These are phyloP conservation scores for Eucalyptus sp. DNA, from an alignment of 345 rosid species.

Conservation along the genomic window DNA sequence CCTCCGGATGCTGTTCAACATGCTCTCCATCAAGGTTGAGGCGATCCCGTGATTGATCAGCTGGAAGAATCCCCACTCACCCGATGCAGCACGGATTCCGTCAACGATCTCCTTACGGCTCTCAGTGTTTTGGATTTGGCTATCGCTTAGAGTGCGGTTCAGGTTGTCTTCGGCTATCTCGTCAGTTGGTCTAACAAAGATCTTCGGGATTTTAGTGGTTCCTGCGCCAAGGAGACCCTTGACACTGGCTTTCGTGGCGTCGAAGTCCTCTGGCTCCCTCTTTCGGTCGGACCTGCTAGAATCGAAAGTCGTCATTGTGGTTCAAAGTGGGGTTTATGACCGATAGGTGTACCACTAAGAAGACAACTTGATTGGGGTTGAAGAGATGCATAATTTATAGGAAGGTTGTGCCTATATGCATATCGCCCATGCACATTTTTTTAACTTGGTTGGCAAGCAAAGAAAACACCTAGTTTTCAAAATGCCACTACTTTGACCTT, in stretches of 20 bases:
- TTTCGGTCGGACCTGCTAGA: background rate
- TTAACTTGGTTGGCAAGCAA: background rate
- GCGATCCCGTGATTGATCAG: slow-evolving; percentile 10
- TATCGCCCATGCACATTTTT: background rate
- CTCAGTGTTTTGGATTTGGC: background rate
- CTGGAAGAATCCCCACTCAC: slow-evolving; percentile 12
- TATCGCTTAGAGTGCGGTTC: background rate
- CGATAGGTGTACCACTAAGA: background rate
- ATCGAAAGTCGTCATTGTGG: background rate
- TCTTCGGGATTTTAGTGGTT: background rate
- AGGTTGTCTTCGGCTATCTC: background rate
- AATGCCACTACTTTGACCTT: background rate
- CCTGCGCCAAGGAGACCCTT: slow-evolving; percentile 2
- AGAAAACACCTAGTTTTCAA: background rate
- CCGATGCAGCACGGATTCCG: background rate
- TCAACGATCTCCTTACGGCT: background rate
- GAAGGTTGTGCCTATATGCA: background rate
- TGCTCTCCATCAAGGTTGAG: background rate
- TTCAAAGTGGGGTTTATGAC: background rate
- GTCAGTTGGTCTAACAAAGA: background rate
- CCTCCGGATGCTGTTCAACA: background rate
- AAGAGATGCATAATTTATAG: background rate
- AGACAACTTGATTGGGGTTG: background rate
- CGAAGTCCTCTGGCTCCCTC: background rate
- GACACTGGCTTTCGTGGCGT: background rate